Evolutionary conservation across 805 yeast genomes (phyloP).

Genomic region (Candida vartiovaarae): DNA sequence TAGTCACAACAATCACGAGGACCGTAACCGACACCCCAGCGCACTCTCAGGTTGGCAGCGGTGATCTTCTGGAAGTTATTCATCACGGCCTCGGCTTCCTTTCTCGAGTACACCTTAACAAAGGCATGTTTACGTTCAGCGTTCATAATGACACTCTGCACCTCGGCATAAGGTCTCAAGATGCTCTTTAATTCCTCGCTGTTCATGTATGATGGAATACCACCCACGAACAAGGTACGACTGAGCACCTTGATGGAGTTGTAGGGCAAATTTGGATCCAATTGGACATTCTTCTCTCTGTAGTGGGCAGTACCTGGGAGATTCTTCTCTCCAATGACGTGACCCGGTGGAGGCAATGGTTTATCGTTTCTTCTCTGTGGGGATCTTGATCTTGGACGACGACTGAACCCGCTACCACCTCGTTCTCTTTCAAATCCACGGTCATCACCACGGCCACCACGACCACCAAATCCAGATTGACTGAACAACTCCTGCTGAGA

Average conservation of each 20-base stretch:
- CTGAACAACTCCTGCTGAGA: conserved; percentile 1
- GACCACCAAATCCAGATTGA: conserved; percentile 15
- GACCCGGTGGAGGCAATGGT: conserved; percentile 22
- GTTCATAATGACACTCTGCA: conserved; percentile 84
- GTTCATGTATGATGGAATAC: conserved; percentile 78
- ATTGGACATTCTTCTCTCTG: conserved; percentile 66
- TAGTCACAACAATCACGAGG: conserved; percentile 98
- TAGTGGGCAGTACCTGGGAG: conserved; percentile 67
- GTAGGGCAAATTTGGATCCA: conserved; percentile 65
- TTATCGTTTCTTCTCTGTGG: conserved; percentile 17
- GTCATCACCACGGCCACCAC: conserved; percentile 14
- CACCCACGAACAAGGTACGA: conserved; percentile 91
- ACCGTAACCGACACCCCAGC: conserved; percentile 99
- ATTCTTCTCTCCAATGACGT: conserved; percentile 53
- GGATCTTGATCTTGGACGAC: conserved; percentile 25
- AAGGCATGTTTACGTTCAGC: conserved; percentile 92
- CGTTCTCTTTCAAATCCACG: conserved; percentile 11
- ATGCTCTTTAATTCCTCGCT: conserved; percentile 64
- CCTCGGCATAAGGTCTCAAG: conserved; percentile 81
- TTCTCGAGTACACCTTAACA: conserved; percentile 86
- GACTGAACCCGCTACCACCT: conserved; percentile 14
- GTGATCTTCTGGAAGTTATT: conserved; percentile 61
- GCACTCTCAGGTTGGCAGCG: conserved; percentile 56
- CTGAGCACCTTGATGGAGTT: conserved; percentile 79
- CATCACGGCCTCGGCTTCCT: conserved; percentile 82